Conservation (phyloP, 306 rosid genomes). For the Abrus pulchellus region DNA sequence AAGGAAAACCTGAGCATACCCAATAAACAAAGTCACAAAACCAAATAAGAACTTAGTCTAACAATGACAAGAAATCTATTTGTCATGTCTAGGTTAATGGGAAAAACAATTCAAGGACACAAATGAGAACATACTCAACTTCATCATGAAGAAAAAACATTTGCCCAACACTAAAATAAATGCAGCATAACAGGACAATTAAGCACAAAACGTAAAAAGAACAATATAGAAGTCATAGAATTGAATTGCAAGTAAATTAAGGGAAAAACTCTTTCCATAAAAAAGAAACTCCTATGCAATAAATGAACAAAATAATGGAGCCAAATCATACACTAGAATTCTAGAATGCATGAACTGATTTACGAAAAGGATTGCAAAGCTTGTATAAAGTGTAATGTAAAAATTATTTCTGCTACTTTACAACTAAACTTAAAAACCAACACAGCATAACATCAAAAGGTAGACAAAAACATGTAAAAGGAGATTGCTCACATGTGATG, state of each 20-base stretch:
- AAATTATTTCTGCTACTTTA: not conserved
- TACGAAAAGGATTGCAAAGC: too few species aligned
- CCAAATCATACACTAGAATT: slow-evolving; percentile 11
- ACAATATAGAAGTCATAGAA: not conserved
- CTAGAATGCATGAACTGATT: not conserved
- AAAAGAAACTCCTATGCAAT: not conserved
- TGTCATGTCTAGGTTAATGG: not conserved
- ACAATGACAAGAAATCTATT: not conserved
- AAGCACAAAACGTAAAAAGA: not conserved
- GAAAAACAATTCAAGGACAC: not conserved
- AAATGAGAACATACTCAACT: too few species aligned
- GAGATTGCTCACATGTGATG: slow-evolving; percentile 78
- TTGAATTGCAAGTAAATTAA: slow-evolving; percentile 16
- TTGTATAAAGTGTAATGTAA: not conserved
- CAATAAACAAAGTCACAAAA: slow-evolving; percentile 20
- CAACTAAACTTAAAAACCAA: slow-evolving; percentile 23
- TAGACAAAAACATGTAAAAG: slow-evolving; percentile 13
- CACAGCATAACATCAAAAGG: slow-evolving; percentile 12
- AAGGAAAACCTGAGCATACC: slow-evolving; percentile 74
- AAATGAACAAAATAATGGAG: not conserved
- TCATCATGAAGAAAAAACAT: too few species aligned
- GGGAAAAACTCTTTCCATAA: not conserved
- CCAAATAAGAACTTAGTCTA: too few species aligned
- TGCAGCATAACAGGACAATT: too few species aligned
- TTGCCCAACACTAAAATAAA: too few species aligned